A percentile compares a stretch with the other conserved stretches of the same genome.
Conservation (phyloP, 257 asterid species). For the Solanum medicagineum region DNA sequence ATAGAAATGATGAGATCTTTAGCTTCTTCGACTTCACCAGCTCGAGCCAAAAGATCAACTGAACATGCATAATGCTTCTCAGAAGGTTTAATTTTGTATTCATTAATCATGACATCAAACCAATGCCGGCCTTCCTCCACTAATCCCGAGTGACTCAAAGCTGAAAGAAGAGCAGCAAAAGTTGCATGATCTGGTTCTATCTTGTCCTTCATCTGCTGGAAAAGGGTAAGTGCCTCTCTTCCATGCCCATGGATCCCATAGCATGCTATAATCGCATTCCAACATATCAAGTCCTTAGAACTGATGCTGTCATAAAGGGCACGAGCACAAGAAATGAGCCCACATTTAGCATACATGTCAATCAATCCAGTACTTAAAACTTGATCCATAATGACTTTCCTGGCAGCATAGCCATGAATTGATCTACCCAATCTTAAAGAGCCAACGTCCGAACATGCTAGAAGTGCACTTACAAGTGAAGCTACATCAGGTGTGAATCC, state of each 20-base stretch:
- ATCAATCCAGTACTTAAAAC: slow-evolving; percentile 53
- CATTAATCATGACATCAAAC: slow-evolving; percentile 48
- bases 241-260: slow-evolving; percentile 75
- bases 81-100: slow-evolving; percentile 45
- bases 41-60: slow-evolving; percentile 76
- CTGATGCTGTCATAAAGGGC: slow-evolving; percentile 25
- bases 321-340: not conserved
- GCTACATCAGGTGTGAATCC: slow-evolving; percentile 49
- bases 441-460: slow-evolving; percentile 61
- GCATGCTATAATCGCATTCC: slow-evolving; percentile 67
- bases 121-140: slow-evolving; percentile 55
- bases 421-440: slow-evolving; percentile 32
- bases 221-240: slow-evolving; percentile 41
- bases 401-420: slow-evolving; percentile 41
- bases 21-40: slow-evolving; percentile 71
- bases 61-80: slow-evolving; percentile 71
- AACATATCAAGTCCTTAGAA: slow-evolving; percentile 40
- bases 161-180: slow-evolving; percentile 77
- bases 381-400: slow-evolving; percentile 32
- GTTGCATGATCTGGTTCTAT: slow-evolving; percentile 65
- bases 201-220: slow-evolving; percentile 34
- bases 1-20: slow-evolving; percentile 27
- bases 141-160: slow-evolving; percentile 66
- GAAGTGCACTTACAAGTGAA: slow-evolving; percentile 54
- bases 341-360: slow-evolving; percentile 61